These are phyloP conservation scores for Fusarium nygamai DNA, from an alignment of 2,329 filamentous ascomycete genomes.

Conservation along the genomic window DNA sequence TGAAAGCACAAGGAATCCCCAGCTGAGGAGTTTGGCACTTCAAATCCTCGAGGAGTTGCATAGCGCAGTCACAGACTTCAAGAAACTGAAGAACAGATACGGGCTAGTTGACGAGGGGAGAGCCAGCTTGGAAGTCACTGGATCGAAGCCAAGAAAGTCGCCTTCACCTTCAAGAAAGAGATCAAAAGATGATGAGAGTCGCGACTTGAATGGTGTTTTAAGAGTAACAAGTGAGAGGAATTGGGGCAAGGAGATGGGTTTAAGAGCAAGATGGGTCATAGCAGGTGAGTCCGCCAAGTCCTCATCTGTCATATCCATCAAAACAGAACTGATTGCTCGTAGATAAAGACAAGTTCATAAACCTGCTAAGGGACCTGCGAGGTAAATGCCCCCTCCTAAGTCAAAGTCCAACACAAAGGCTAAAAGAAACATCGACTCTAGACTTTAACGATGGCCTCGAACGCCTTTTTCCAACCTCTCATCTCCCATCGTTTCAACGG, in stretches of 20 bases:
- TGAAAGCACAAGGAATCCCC: conserved; percentile 49
- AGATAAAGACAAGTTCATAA: conserved; percentile 58
- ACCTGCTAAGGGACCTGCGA: conserved; percentile 53
- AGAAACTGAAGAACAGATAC: conserved; percentile 54
- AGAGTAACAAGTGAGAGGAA: conserved; percentile 42
- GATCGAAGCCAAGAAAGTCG: conserved; percentile 22
- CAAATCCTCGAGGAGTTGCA: conserved; percentile 56
- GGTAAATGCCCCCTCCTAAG: conserved; percentile 35
- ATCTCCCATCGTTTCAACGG: conserved; percentile 55
- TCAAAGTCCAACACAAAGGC: no score
- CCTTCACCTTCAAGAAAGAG: conserved; percentile 39
- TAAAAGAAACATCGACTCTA: conserved; percentile 13
- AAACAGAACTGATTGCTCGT: conserved; percentile 1
- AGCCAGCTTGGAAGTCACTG: conserved; percentile 17
- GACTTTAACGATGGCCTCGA: conserved; percentile 61
- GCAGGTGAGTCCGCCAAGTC: conserved; percentile 43
- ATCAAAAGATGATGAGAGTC: conserved; percentile 35
- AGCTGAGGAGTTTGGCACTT: conserved; percentile 52
- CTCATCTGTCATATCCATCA: background rate
- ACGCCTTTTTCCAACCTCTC: conserved; percentile 55
- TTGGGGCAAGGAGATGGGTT: conserved; percentile 48
- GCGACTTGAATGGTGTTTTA: conserved; percentile 25
- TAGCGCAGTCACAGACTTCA: conserved; percentile 56
- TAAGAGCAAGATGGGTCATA: conserved; percentile 57
- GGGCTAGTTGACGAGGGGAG: conserved; percentile 50